Base-by-base conservation (phyloP, 768 basidiomycete species). In the Saitozyma sp. region DNA sequence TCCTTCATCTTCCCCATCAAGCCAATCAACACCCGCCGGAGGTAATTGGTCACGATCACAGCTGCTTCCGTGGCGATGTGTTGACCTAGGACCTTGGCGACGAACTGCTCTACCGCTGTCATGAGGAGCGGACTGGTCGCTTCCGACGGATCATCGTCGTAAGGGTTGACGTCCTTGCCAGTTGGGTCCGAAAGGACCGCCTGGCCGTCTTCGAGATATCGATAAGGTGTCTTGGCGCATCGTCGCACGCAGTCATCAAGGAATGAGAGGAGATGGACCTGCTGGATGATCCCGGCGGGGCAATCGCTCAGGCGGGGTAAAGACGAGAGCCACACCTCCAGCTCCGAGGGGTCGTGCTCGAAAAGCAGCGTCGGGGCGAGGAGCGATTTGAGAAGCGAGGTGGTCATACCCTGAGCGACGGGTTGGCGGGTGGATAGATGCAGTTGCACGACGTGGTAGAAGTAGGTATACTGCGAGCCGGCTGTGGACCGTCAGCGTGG, bases 181-280 rank as follows among this genome's bases (percentile, higher is more conserved):
- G 29, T 29, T 29, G 29, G 29, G 29, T 29, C 29, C 29, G 29
- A 29, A 29, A 29, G 29, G 50, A 86, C 73, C 0, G 78, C 70
- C 7, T 83, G 76, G 64, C 87, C 78, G 20, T 87, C 87, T 69
- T 96, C 93, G 57, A 95, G 83, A 73, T 95, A 97, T 38, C 86
- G 84, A 75, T 92, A 90, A 0, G 92, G 90, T 2, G 88, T 89
- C 78, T 89, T 91, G 65, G 88, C 74, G 68, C 88, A 92, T 16
- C 90, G 84, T 61, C 89, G 87, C 3, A 89, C 83, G 71, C 92
- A 95, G 55, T 93, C 91, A 66, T 97, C 94, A 10, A 96, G 69
- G 80, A 96, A 92, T 0, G 70, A 68, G 1, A 82, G 66, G 16
- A 89, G 37, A 88, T 84, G 49, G 61, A 88, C 86, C 54, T 73